A percentile compares a stretch with the other conserved stretches of the same genome.
Evolutionary conservation across 805 yeast genomes (phyloP).

Genomic region (Metschnikowia vanudenii): DNA sequence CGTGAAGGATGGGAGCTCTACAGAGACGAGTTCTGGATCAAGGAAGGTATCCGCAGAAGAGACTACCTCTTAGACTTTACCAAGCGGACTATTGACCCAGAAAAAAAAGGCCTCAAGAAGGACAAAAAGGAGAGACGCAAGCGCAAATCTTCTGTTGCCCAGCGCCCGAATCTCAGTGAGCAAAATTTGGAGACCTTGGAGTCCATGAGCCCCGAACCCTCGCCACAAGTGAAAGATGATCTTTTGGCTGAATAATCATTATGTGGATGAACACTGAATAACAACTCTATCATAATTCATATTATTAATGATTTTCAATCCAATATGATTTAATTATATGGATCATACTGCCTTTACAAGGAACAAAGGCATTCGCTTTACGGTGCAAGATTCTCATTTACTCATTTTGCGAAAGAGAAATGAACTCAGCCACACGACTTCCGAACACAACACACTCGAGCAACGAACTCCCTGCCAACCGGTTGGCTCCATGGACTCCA

Average conservation of each 20-base stretch:
- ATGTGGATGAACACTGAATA: too few relatives aligned
- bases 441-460: slow-evolving; percentile 64
- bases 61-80: slow-evolving; percentile 34
- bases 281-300: too few relatives aligned
- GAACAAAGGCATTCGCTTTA: too few relatives aligned
- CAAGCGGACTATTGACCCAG: slow-evolving; percentile 2
- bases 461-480: slow-evolving; percentile 59
- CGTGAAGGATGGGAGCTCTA: slow-evolving; percentile 95
- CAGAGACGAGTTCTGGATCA: slow-evolving; percentile 89
- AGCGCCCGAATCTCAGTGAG: slow-evolving; percentile 11
- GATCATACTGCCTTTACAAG: too few relatives aligned
- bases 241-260: too few relatives aligned
- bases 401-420: neutral
- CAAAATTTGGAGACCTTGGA: slow-evolving; percentile 11
- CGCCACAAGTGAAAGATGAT: slow-evolving; percentile 1
- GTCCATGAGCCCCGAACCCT: slow-evolving; percentile 6
- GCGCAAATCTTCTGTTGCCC: slow-evolving; percentile 14
- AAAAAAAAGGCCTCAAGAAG: slow-evolving; percentile 23
- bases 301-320: too few relatives aligned
- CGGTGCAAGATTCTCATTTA: too few relatives aligned
- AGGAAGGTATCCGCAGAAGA: slow-evolving; percentile 68
- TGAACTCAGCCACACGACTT: slow-evolving; percentile 42
- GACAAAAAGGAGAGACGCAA: slow-evolving; percentile 41
- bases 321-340: too few relatives aligned
- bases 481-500: slow-evolving; percentile 64